Evolutionary conservation across 495 filamentous ascomycete species (phyloP).

Genomic region (Podospora pseudocomata): DNA sequence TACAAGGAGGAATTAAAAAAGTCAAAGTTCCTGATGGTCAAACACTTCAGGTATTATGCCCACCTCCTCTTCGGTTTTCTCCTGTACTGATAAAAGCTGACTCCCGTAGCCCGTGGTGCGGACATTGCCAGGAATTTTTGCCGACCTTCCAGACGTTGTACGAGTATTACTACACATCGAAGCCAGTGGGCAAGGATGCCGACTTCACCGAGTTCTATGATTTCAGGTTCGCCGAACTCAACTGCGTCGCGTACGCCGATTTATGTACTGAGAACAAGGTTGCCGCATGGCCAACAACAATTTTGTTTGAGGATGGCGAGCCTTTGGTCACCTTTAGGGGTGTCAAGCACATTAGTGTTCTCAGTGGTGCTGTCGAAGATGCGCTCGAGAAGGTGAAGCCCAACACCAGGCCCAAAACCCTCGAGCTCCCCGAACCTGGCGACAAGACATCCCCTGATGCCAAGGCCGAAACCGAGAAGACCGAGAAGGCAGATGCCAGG

Average conservation of each 20-base stretch:
- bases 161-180: slow-evolving; percentile 95
- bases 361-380: slow-evolving; percentile 71
- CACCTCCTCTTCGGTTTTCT: background rate
- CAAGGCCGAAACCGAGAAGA: slow-evolving; percentile 22
- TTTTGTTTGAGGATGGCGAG: slow-evolving; percentile 79
- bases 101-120: slow-evolving; percentile 55
- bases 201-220: slow-evolving; percentile 72
- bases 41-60: slow-evolving; percentile 46
- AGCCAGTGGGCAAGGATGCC: slow-evolving; percentile 46
- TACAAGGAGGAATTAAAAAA: slow-evolving; percentile 39
- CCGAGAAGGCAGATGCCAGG: background rate
- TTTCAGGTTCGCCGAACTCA: slow-evolving; percentile 80
- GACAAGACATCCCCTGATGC: slow-evolving; percentile 21
- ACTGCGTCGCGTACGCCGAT: slow-evolving; percentile 78
- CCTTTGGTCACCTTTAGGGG: slow-evolving; percentile 58
- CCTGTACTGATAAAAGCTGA: slow-evolving; percentile 16
- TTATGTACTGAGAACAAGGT: slow-evolving; percentile 65
- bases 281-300: slow-evolving; percentile 65
- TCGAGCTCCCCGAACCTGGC: slow-evolving; percentile 41
- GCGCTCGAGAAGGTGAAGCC: slow-evolving; percentile 73
- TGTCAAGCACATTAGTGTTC: slow-evolving; percentile 53
- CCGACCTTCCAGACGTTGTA: slow-evolving; percentile 90
- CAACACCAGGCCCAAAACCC: slow-evolving; percentile 66
- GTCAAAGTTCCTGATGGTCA: slow-evolving; percentile 46
- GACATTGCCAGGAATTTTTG: slow-evolving; percentile 74